phyloP scores from a whole-genome alignment of 2,329 filamentous ascomycete species.

The Colletotrichum limetticola region DNA sequence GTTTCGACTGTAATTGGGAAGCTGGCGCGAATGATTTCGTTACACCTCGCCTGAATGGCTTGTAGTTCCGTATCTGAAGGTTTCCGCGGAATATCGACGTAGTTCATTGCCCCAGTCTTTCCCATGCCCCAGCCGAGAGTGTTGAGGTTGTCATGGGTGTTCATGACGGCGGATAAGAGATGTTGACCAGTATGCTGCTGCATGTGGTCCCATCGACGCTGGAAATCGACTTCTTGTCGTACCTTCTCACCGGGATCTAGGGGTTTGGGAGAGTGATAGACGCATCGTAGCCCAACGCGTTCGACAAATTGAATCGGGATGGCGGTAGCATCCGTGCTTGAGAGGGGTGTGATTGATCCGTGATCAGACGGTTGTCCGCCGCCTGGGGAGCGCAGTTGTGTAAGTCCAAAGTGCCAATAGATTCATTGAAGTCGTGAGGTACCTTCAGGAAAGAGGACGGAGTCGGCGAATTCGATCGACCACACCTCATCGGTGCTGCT shows the following conservation, averaged over 20 bases:
- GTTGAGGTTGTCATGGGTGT: conserved; percentile 38
- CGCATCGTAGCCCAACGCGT: conserved; percentile 41
- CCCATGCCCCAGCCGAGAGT: conserved; percentile 47
- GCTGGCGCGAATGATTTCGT: conserved; percentile 40
- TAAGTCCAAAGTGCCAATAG: neutral
- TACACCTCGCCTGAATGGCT: conserved; percentile 41
- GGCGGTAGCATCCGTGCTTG: neutral
- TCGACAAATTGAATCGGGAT: conserved; percentile 41
- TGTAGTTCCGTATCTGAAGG: conserved; percentile 39
- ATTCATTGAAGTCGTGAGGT: too few species aligned
- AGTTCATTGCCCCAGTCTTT: conserved; percentile 41
- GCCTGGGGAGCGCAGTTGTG: conserved; percentile 29
- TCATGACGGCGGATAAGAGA: conserved; percentile 45
- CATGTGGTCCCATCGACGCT: conserved; percentile 47
- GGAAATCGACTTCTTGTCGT: conserved; percentile 42
- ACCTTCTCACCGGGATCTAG: conserved; percentile 37
- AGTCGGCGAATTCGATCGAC: conserved; percentile 45
- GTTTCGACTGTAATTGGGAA: conserved; percentile 40
- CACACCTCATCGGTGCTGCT: conserved; percentile 36
- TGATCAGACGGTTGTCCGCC: conserved; percentile 46
- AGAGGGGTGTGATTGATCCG: conserved; percentile 37
- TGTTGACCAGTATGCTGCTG: conserved; percentile 47
- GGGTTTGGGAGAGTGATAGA: conserved; percentile 38
- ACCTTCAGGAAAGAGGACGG: conserved; percentile 46
- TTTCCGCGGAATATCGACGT: conserved; percentile 44